A percentile compares a stretch with the other conserved stretches of the same genome.
Conservation (phyloP, 78 protist species). For the Abeoforma whisleri region DNA sequence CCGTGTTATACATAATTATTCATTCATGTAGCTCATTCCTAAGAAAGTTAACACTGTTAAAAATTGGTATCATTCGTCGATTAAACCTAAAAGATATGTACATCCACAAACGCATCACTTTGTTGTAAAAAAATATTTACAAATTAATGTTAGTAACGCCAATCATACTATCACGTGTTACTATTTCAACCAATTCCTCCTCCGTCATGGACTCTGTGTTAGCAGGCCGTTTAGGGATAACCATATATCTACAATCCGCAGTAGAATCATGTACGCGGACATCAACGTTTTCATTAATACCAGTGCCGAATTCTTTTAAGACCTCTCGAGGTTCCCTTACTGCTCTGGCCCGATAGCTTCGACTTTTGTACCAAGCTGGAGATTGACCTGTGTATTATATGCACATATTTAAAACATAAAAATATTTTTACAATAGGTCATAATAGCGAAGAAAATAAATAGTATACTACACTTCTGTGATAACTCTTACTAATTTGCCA, state of each 20-base stretch:
- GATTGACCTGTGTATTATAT: too few species aligned
- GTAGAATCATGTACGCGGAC: conserved; percentile 57
- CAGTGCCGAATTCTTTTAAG: conserved; percentile 41
- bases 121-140: too few species aligned
- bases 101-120: background rate
- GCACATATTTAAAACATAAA: too few species aligned
- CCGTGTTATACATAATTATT: background rate
- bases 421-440: too few species aligned
- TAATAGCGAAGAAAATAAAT: too few species aligned
- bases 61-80: background rate
- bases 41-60: background rate
- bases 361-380: conserved; percentile 52
- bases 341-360: conserved; percentile 41
- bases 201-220: conserved; percentile 40
- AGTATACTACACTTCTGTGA: too few species aligned
- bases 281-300: background rate
- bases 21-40: background rate
- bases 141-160: too few species aligned
- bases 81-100: background rate
- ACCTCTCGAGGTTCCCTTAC: conserved; percentile 53
- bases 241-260: conserved; percentile 41
- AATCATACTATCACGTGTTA: conserved; percentile 49
- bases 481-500: too few species aligned
- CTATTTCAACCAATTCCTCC: conserved; percentile 8
- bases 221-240: conserved; percentile 49